phyloP scores from a whole-genome alignment of 306 rosid species.

The Rubus idaeus region DNA sequence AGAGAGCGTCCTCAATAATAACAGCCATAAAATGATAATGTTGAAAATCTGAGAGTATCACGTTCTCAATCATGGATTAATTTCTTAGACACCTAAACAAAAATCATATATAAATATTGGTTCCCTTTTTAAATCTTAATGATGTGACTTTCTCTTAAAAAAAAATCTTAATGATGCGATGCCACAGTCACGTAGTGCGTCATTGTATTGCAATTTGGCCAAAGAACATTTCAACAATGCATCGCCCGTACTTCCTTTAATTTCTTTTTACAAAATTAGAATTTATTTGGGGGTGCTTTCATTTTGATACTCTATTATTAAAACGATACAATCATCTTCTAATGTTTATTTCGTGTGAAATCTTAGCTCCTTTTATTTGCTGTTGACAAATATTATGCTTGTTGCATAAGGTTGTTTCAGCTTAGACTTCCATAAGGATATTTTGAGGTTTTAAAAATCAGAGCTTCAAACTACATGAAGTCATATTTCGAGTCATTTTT shows the following conservation, averaged over 20 bases:
- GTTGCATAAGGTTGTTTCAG: no score
- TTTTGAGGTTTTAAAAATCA: no score
- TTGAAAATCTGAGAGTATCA: neutral
- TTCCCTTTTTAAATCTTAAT: neutral
- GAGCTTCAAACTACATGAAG: no score
- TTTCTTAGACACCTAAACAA: neutral
- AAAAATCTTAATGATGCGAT: conserved; percentile 31
- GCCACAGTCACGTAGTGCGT: conserved; percentile 23
- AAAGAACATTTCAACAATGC: conserved; percentile 12
- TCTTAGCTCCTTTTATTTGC: no score
- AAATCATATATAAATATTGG: conserved; percentile 18
- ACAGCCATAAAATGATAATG: neutral
- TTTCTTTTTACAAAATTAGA: neutral
- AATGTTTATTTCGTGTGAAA: no score
- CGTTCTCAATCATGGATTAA: neutral
- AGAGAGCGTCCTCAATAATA: no score
- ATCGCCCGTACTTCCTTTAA: neutral
- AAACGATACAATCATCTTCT: no score
- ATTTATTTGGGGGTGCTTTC: neutral
- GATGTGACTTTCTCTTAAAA: no score
- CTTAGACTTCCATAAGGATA: no score
- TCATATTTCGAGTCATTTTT: no score
- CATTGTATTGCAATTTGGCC: conserved; percentile 13
- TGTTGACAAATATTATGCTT: no score
- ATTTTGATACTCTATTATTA: no score